phyloP scores from a whole-genome alignment of 768 basidiomycete species.

The Harrya chromipes region DNA sequence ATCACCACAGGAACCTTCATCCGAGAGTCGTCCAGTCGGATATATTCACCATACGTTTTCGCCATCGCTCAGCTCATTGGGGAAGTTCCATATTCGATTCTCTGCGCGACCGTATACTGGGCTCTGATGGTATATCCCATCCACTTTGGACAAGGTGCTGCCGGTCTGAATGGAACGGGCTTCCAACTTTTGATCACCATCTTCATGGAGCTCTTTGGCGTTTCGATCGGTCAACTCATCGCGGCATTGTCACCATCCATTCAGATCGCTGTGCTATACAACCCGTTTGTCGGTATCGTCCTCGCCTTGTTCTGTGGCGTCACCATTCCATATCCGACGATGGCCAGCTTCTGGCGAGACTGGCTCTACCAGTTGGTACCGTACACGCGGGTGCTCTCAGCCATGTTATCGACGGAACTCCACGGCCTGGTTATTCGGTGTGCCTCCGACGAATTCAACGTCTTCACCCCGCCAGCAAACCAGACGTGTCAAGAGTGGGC shows the following conservation, averaged over 20 bases:
- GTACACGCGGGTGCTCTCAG: constrained; percentile 65
- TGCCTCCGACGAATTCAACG: constrained; percentile 62
- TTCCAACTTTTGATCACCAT: constrained; percentile 70
- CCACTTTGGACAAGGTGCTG: constrained; percentile 60
- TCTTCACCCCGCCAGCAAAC: constrained; percentile 69
- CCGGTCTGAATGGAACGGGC: constrained; percentile 60
- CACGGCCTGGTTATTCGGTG: constrained; percentile 66
- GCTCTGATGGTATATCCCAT: constrained; percentile 70
- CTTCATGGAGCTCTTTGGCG: constrained; percentile 69
- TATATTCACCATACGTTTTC: constrained; percentile 85
- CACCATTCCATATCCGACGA: constrained; percentile 63
- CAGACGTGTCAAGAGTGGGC: constrained; percentile 76
- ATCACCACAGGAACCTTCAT: constrained; percentile 36
- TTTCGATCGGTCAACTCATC: constrained; percentile 71
- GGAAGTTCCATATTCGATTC: constrained; percentile 72
- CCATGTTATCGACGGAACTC: constrained; percentile 76
- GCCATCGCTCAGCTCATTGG: constrained; percentile 78
- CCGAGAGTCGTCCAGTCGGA: constrained; percentile 73
- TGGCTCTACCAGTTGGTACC: constrained; percentile 77
- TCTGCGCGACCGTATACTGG: constrained; percentile 77
- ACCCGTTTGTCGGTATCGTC: constrained; percentile 67
- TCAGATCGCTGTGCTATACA: constrained; percentile 76
- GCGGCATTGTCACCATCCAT: constrained; percentile 76
- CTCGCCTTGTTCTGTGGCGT: constrained; percentile 80
- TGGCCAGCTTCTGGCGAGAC: constrained; percentile 67